Evolutionary conservation across 257 asterid genomes (phyloP), one percentile per base, ranked within the genome.

Genomic region (Solanum chaucha): DNA sequence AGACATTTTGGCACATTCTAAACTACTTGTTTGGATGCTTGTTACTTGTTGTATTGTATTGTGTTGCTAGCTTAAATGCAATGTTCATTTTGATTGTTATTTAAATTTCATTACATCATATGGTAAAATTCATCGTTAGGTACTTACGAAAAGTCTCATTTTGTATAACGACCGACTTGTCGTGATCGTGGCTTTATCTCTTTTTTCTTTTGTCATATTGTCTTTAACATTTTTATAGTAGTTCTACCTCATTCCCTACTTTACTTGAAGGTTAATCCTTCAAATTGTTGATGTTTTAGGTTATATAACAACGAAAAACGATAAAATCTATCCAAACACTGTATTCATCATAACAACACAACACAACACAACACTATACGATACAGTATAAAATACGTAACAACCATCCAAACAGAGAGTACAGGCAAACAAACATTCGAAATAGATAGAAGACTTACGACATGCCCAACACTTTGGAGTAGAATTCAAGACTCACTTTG

Each of bases 401-500:
- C 65, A 58, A 58, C 65, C 65, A 58, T 58, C 65, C 26, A 58
- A 58, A 20, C 26, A 58, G 26, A 1, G 5, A 0, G 4, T 19
- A 58, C 48, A 65, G 15, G 46, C 46, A 65, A 12, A 46, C 3
- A 35, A 65, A n/a, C 6, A 70, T 35, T 30, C 34, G 64, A 44
- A 59, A 86, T 78, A 59, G 58, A 87, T 13, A 88, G 71, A 44
- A 88, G 74, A 95, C 98, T 94, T 91, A 96, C 98, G 95, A 93
- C 99, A 97, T 97, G 89, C 99, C 99, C 98, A 97, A 80, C 44
- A 93, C 89, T 81, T 97, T 90, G 64, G 99, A 92, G 94, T 96
- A 97, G 94, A 97, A 97, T 89, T 97, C 97, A 91, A 97, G 98
- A 90, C 98, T 95, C 90, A 84, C 93, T 97, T 92, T 92, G 5